phyloP scores from a whole-genome alignment of 2,329 filamentous ascomycete species.

The Fulvia fulva region DNA sequence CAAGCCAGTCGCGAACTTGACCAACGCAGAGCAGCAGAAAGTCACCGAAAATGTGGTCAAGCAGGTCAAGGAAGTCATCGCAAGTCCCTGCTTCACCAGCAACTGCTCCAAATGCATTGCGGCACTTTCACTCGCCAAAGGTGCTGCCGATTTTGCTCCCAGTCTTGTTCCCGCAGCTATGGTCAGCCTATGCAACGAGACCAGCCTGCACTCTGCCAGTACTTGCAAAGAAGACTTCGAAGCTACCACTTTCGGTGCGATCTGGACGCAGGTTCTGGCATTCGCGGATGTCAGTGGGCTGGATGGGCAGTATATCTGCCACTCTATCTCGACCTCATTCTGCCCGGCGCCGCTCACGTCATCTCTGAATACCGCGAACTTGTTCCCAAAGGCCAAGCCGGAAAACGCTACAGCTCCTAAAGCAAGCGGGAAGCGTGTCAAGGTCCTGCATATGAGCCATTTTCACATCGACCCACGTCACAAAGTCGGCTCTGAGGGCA shows the following conservation, averaged over 20 bases:
- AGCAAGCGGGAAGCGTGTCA: conserved; percentile 52
- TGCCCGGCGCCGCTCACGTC: conserved; percentile 47
- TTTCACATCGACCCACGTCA: conserved; percentile 54
- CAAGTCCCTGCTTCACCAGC: conserved; percentile 27
- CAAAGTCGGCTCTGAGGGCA: conserved; percentile 50
- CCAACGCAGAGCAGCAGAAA: conserved; percentile 36
- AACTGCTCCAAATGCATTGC: conserved; percentile 54
- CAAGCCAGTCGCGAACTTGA: conserved; percentile 44
- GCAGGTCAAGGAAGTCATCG: conserved; percentile 45
- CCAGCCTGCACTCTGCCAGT: conserved; percentile 44
- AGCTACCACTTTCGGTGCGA: conserved; percentile 48
- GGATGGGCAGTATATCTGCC: conserved; percentile 57
- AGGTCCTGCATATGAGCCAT: conserved; percentile 55
- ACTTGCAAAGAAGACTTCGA: conserved; percentile 49
- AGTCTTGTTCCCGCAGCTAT: conserved; percentile 48
- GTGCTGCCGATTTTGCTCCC: conserved; percentile 49
- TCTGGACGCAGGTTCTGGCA: conserved; percentile 56
- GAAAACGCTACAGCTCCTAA: conserved; percentile 40
- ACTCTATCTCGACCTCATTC: conserved; percentile 44
- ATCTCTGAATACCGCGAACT: conserved; percentile 41
- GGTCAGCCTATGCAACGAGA: conserved; percentile 49
- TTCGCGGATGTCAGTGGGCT: conserved; percentile 51
- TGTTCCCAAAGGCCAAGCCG: conserved; percentile 56
- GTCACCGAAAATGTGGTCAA: conserved; percentile 43
- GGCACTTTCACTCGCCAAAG: conserved; percentile 49